Evolutionary conservation across 1,284 basidiomycete species (phyloP).

Genomic region (Irpex sp.): DNA sequence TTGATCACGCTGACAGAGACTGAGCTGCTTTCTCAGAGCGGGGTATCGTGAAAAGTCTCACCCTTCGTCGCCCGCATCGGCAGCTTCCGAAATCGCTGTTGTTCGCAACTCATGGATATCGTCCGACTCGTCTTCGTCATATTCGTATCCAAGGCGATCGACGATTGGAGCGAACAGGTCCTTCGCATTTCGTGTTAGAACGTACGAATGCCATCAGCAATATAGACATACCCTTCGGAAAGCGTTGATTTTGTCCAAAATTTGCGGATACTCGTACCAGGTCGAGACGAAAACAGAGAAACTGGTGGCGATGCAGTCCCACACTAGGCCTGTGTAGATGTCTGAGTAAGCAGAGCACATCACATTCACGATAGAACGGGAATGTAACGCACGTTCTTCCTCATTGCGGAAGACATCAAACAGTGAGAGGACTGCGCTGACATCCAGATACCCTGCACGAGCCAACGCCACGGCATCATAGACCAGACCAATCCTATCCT

Average conservation of each 20-base stretch:
- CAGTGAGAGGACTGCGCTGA: constrained; percentile 76
- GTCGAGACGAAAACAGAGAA: constrained; percentile 56
- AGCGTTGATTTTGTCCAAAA: constrained; percentile 58
- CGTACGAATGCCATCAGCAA: neutral
- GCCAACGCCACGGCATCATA: constrained; percentile 80
- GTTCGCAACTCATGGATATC: constrained; percentile 79
- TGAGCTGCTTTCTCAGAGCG: neutral
- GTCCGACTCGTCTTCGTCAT: constrained; percentile 62
- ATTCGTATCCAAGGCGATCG: constrained; percentile 78
- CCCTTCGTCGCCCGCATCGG: constrained; percentile 59
- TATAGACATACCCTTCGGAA: constrained; percentile 54
- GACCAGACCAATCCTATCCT: constrained; percentile 86
- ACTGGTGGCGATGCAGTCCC: constrained; percentile 59
- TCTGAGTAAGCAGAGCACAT: neutral
- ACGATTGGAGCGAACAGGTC: constrained; percentile 79
- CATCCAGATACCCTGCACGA: constrained; percentile 74
- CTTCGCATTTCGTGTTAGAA: constrained; percentile 30
- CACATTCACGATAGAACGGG: neutral
- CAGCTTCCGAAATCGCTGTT: constrained; percentile 67
- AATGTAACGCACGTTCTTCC: constrained; percentile 60
- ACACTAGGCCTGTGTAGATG: constrained; percentile 58
- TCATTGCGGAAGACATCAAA: constrained; percentile 68
- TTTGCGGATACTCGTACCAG: constrained; percentile 83
- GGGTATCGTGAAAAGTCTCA: constrained; percentile 23
- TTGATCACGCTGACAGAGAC: constrained; percentile 53